Conservation (phyloP, 2,329 filamentous ascomycete genomes). For the Alternaria triticimaculans region DNA sequence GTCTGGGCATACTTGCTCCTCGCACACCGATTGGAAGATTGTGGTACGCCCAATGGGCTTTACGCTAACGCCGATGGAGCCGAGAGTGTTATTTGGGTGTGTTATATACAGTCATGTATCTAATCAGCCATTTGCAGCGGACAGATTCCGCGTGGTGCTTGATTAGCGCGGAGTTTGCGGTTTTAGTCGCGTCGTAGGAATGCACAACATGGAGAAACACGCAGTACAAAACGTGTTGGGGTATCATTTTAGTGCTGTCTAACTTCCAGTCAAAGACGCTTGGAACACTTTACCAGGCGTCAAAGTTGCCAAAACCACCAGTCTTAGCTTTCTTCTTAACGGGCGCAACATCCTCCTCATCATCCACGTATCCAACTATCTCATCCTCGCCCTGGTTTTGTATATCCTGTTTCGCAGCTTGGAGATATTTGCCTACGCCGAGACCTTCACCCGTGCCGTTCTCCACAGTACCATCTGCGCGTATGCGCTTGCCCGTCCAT, state of each 20-base stretch:
- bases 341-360: slow-evolving; percentile 68
- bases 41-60: not conserved
- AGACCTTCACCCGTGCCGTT: slow-evolving; percentile 59
- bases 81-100: not conserved
- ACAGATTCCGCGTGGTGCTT: not conserved
- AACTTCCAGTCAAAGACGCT: not conserved
- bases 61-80: not conserved
- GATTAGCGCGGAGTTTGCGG: not conserved
- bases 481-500: slow-evolving; percentile 93
- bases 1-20: not conserved
- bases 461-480: slow-evolving; percentile 68
- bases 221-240: too few relatives aligned
- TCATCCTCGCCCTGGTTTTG: slow-evolving; percentile 59
- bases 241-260: not conserved
- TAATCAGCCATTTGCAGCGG: not conserved
- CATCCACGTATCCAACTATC: slow-evolving; percentile 67
- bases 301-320: slow-evolving; percentile 91
- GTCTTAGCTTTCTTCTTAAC: slow-evolving; percentile 80
- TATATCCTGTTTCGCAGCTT: slow-evolving; percentile 58
- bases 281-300: slow-evolving; percentile 70
- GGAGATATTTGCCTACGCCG: slow-evolving; percentile 84
- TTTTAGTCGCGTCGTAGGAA: not conserved
- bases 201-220: too few relatives aligned
- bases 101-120: not conserved
- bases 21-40: not conserved